These are phyloP conservation scores for Schoenoplectus triqueter DNA, from an alignment of 202 grass and related monocot genomes.

Conservation along the genomic window DNA sequence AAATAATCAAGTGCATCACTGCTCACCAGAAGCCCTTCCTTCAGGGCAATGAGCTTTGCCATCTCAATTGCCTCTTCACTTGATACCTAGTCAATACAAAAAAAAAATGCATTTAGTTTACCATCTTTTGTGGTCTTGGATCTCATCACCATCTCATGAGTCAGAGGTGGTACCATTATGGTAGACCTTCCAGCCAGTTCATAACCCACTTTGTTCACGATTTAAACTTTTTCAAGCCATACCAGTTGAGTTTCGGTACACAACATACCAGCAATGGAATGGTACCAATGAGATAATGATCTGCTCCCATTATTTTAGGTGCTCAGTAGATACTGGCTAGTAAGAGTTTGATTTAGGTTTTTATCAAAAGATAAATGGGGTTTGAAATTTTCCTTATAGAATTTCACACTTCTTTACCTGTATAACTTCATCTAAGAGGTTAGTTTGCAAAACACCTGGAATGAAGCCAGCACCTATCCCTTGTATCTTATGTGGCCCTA, in stretches of 20 bases:
- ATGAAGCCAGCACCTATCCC: constrained; percentile 56
- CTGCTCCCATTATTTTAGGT: not conserved
- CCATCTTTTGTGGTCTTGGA: constrained; percentile 5
- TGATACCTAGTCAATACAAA: constrained; percentile 50
- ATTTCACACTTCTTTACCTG: constrained; percentile 41
- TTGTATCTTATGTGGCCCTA: constrained; percentile 62
- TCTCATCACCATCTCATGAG: not conserved
- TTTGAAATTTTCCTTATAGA: not conserved
- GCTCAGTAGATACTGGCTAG: not conserved
- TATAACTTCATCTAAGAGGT: constrained; percentile 52
- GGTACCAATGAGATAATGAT: not conserved
- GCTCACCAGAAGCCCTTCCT: constrained; percentile 58
- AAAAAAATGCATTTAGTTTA: constrained; percentile 23
- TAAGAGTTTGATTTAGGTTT: not conserved
- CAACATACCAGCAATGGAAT: not conserved
- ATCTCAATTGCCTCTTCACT: constrained; percentile 64
- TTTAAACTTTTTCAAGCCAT: not conserved
- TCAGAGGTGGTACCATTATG: not conserved
- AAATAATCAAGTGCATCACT: not conserved
- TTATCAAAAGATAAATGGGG: constrained; percentile 6
- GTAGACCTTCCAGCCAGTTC: no score
- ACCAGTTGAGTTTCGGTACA: not conserved
- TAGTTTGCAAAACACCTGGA: constrained; percentile 53
- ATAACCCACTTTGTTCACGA: no score
- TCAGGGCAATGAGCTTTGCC: constrained; percentile 56